Percentiles rank a stretch among this genome's conserved stretches.
These are phyloP conservation scores for Poterioochromonas sp. DNA, from an alignment of 352 stramenopile species.

Conservation along the genomic window DNA sequence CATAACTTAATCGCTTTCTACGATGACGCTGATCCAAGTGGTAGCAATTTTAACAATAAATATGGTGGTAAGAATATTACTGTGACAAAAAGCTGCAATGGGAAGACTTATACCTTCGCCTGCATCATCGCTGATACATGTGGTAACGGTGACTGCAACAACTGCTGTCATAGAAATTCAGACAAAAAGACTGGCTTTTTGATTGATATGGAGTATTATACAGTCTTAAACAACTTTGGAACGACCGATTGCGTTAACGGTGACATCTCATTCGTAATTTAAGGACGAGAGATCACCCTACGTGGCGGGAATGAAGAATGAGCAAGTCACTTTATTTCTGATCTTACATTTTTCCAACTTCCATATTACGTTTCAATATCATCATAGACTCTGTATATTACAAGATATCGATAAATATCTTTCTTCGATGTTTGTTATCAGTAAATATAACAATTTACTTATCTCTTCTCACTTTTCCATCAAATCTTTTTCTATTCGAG, in stretches of 20 bases:
- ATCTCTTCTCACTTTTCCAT: no score
- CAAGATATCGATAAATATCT: no score
- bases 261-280: neutral
- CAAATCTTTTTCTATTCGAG: no score
- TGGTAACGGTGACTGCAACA: neutral
- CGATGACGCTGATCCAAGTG: neutral
- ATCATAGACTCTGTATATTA: no score
- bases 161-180: neutral
- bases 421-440: no score
- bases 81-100: neutral
- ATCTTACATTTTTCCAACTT: no score
- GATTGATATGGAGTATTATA: neutral
- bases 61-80: neutral
- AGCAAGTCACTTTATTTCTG: no score
- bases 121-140: neutral
- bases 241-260: neutral
- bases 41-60: neutral
- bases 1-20: neutral
- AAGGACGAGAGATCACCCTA: neutral
- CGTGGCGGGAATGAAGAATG: no score
- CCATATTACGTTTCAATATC: no score
- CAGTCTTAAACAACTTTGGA: neutral
- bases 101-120: neutral
- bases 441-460: no score
- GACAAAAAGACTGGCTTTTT: neutral